Conservation (phyloP, 805 yeast genomes). For the Clavispora santaluciae region DNA sequence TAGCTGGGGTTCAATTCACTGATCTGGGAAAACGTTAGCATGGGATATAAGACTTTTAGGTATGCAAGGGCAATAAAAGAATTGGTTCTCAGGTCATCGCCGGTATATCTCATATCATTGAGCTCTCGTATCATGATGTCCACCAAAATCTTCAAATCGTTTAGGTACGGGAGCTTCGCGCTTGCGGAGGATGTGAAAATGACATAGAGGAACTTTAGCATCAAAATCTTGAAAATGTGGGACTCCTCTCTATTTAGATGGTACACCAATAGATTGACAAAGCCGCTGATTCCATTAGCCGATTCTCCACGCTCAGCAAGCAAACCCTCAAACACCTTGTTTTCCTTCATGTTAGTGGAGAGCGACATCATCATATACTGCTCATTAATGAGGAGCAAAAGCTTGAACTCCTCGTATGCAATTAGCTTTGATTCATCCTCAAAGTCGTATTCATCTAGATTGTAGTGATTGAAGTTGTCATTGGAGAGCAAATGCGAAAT, state of each 20-base stretch:
- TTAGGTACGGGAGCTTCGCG: slow-evolving; percentile 66
- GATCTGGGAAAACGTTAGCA: slow-evolving; percentile 63
- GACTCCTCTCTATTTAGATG: slow-evolving; percentile 76
- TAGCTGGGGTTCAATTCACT: slow-evolving; percentile 45
- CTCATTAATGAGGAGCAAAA: slow-evolving; percentile 74
- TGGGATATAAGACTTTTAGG: slow-evolving; percentile 67
- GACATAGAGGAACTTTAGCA: slow-evolving; percentile 70
- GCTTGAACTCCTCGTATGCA: slow-evolving; percentile 60
- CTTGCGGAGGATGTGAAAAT: slow-evolving; percentile 66
- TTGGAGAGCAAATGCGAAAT: slow-evolving; percentile 27
- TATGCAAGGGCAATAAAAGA: slow-evolving; percentile 44
- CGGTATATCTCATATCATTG: slow-evolving; percentile 55
- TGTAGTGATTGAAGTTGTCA: slow-evolving; percentile 32
- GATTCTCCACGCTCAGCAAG: slow-evolving; percentile 5
- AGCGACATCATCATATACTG: slow-evolving; percentile 70
- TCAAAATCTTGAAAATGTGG: slow-evolving; percentile 66
- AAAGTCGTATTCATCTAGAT: slow-evolving; percentile 29
- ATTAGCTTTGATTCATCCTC: slow-evolving; percentile 42
- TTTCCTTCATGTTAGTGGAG: slow-evolving; percentile 30
- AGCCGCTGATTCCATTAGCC: slow-evolving; percentile 57
- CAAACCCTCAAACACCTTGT: slow-evolving; percentile 51
- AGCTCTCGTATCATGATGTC: slow-evolving; percentile 82
- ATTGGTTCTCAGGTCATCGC: slow-evolving; percentile 23
- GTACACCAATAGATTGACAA: slow-evolving; percentile 53
- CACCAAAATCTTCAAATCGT: slow-evolving; percentile 77